Conservation (phyloP, 2,329 filamentous ascomycete species). For the Claviceps arundinis region DNA sequence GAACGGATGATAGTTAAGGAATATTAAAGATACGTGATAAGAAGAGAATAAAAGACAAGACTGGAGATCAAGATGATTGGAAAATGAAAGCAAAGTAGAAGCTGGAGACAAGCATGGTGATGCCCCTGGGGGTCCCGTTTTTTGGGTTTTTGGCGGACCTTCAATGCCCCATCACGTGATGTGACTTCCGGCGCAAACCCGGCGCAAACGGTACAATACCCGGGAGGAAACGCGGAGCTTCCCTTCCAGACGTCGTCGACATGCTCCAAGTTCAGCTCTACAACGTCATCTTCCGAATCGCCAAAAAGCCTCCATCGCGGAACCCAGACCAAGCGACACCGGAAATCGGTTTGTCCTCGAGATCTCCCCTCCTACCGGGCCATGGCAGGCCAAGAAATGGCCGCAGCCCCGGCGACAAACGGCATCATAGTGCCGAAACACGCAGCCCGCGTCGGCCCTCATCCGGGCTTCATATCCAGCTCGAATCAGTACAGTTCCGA, state of each 20-base stretch:
- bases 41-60: too few relatives aligned
- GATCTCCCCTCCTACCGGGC: background rate
- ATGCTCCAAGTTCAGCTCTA: background rate
- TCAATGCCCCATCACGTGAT: too few relatives aligned
- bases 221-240: background rate
- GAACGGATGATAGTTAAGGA: too few relatives aligned
- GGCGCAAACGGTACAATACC: background rate
- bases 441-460: conserved; percentile 20
- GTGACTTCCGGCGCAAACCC: background rate
- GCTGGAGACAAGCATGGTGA: too few relatives aligned
- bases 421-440: conserved; percentile 4
- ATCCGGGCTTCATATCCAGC: conserved; percentile 35
- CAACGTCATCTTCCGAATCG: background rate
- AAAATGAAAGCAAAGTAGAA: too few relatives aligned
- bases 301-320: too few relatives aligned
- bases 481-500: conserved; percentile 68
- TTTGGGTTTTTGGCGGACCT: too few relatives aligned
- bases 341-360: background rate
- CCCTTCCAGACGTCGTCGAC: too few relatives aligned
- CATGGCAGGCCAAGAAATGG: conserved; percentile 5
- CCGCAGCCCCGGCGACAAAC: conserved; percentile 4
- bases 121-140: too few relatives aligned
- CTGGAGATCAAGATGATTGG: too few relatives aligned
- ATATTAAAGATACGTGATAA: too few relatives aligned
- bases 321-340: background rate